A percentile compares a stretch with the other conserved stretches of the same genome.
These are phyloP conservation scores for Globisporangium solare DNA, from an alignment of 352 stramenopile species.

Conservation along the genomic window DNA sequence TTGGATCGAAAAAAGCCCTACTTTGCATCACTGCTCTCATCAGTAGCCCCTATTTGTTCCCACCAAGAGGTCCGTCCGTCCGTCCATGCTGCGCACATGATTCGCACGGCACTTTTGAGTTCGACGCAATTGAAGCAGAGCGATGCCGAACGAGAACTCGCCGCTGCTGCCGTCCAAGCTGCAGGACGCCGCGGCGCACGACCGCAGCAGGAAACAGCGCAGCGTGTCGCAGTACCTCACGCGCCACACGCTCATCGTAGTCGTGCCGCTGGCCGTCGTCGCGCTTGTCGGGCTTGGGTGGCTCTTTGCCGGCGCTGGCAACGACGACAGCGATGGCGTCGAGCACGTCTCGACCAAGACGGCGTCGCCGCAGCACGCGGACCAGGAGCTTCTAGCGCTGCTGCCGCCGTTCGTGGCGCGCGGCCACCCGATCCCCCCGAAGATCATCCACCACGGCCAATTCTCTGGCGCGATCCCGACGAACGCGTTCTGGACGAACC, in stretches of 20 bases:
- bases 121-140: slow-evolving; percentile 4
- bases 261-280: slow-evolving; percentile 47
- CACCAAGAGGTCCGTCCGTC: no score
- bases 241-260: slow-evolving; percentile 46
- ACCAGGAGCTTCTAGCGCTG: slow-evolving; percentile 51
- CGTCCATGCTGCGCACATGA: no score
- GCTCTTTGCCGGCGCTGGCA: slow-evolving; percentile 22
- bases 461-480: slow-evolving; percentile 68
- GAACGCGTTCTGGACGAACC: slow-evolving; percentile 89
- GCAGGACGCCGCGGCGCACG: slow-evolving; percentile 1
- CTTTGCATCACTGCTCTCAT: no score
- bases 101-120: no score
- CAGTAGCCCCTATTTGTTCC: no score
- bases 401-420: slow-evolving; percentile 49
- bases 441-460: slow-evolving; percentile 38
- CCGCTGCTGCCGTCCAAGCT: slow-evolving; percentile 38
- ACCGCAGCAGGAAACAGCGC: background rate
- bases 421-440: slow-evolving; percentile 54
- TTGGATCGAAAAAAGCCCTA: no score
- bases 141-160: slow-evolving; percentile 32
- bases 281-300: slow-evolving; percentile 45
- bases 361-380: slow-evolving; percentile 13
- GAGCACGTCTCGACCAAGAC: slow-evolving; percentile 10
- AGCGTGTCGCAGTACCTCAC: slow-evolving; percentile 17
- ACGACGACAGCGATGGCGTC: slow-evolving; percentile 9